phyloP scores from a whole-genome alignment of 192 early-diverging fungal genomes.

The Coemansia asiatica region DNA sequence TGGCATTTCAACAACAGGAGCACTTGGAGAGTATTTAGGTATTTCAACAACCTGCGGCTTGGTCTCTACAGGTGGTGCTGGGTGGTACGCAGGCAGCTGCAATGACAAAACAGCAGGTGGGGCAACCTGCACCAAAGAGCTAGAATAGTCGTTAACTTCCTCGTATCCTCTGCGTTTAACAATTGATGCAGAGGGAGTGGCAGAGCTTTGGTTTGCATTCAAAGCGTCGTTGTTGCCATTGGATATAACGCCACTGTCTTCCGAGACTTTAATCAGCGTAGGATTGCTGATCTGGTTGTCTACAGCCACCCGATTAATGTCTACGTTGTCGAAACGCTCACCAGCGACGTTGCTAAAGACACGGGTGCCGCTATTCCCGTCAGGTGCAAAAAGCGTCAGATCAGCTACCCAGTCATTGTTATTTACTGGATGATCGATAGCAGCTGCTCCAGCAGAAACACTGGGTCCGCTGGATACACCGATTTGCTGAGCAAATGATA shows the following conservation, averaged over 20 bases:
- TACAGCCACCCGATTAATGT: slow-evolving; percentile 16
- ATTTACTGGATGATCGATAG: slow-evolving; percentile 29
- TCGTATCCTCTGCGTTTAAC: slow-evolving; percentile 1
- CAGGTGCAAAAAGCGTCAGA: slow-evolving; percentile 20
- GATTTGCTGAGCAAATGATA: slow-evolving; percentile 33
- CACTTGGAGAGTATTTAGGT: slow-evolving; percentile 5
- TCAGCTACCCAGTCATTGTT: slow-evolving; percentile 39
- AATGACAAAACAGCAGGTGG: neutral
- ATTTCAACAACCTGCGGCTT: slow-evolving; percentile 1
- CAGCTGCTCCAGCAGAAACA: slow-evolving; percentile 22
- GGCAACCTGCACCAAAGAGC: slow-evolving; percentile 10
- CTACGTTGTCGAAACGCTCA: slow-evolving; percentile 23
- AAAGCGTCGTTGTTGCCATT: slow-evolving; percentile 30
- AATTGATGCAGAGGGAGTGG: neutral
- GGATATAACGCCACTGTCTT: slow-evolving; percentile 35
- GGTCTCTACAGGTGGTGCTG: slow-evolving; percentile 13
- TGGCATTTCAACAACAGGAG: slow-evolving; percentile 9
- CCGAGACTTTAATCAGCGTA: slow-evolving; percentile 10
- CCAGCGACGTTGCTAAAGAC: slow-evolving; percentile 26
- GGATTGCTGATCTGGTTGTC: slow-evolving; percentile 43
- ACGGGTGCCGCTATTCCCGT: neutral
- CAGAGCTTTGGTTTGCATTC: slow-evolving; percentile 25
- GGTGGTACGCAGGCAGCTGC: slow-evolving; percentile 12
- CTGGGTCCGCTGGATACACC: slow-evolving; percentile 18
- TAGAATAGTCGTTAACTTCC: neutral